These are phyloP conservation scores for Protomyces lactucae-debilis DNA, from an alignment of 1,139 yeast species.

Conservation along the genomic window DNA sequence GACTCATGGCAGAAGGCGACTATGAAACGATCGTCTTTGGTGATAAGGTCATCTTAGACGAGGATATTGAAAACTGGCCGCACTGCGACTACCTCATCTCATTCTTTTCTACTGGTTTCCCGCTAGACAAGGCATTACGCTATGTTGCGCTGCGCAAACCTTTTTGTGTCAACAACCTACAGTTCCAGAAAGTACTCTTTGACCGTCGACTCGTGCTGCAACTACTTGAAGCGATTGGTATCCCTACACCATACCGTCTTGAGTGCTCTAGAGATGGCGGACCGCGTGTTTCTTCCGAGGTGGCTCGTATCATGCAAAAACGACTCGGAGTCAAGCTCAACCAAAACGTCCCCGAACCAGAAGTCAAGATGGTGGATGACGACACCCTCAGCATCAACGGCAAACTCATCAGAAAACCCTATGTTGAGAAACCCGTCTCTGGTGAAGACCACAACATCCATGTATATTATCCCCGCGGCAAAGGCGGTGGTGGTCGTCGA, in stretches of 20 bases:
- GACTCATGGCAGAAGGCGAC: slow-evolving; percentile 63
- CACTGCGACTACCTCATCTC: slow-evolving; percentile 92
- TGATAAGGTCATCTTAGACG: slow-evolving; percentile 93
- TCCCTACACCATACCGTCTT: slow-evolving; percentile 81
- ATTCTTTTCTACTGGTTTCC: slow-evolving; percentile 94
- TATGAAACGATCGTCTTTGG: slow-evolving; percentile 97
- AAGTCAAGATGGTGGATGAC: slow-evolving; percentile 61
- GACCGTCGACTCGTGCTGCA: slow-evolving; percentile 85
- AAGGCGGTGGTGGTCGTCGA: slow-evolving; percentile 97
- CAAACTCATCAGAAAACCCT: slow-evolving; percentile 69
- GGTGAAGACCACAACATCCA: slow-evolving; percentile 98
- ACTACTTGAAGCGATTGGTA: slow-evolving; percentile 73
- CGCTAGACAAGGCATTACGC: slow-evolving; percentile 87
- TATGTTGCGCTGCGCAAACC: slow-evolving; percentile 90
- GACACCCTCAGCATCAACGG: slow-evolving; percentile 83
- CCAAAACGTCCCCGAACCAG: slow-evolving; percentile 43
- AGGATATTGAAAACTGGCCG: slow-evolving; percentile 91
- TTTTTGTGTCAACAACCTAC: slow-evolving; percentile 77
- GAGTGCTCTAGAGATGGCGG: slow-evolving; percentile 97
- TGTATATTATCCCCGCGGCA: slow-evolving; percentile 78
- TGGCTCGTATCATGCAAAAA: slow-evolving; percentile 49
- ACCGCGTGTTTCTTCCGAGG: slow-evolving; percentile 59
- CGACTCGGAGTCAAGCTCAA: slow-evolving; percentile 55
- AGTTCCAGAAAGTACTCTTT: slow-evolving; percentile 91
- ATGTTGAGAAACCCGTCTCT: slow-evolving; percentile 97